phyloP scores from a whole-genome alignment of 2,329 filamentous ascomycete species.

The Stemphylium vesicarium region DNA sequence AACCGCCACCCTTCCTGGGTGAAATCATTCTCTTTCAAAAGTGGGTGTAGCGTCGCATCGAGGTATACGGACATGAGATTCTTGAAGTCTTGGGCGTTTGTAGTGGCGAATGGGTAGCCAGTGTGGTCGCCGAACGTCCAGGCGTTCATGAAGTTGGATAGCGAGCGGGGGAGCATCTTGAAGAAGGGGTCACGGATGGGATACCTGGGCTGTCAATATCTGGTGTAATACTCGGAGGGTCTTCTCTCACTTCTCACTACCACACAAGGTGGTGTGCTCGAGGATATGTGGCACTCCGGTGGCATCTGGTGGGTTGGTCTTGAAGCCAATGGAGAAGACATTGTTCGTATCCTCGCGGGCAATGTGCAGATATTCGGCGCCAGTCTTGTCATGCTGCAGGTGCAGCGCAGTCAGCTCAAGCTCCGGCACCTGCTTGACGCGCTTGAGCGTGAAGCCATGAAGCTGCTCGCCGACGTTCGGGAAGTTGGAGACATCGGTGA shows the following conservation, averaged over 20 bases:
- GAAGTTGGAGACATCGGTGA: conserved; percentile 77
- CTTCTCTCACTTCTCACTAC: conserved; percentile 79
- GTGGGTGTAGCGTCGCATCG: conserved; percentile 87
- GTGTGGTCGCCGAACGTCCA: conserved; percentile 97
- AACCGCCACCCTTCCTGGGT: conserved; percentile 97
- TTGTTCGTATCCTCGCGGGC: conserved; percentile 97
- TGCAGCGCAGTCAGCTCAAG: conserved; percentile 90
- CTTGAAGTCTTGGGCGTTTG: conserved; percentile 91
- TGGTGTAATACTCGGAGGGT: too few relatives aligned
- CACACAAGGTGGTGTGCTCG: conserved; percentile 95
- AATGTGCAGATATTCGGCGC: conserved; percentile 94
- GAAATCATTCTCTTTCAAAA: conserved; percentile 91
- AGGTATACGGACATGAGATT: conserved; percentile 97
- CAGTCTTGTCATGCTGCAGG: conserved; percentile 91
- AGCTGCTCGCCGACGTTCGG: conserved; percentile 83
- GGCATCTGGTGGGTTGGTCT: conserved; percentile 96
- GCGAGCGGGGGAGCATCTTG: conserved; percentile 96
- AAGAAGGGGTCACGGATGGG: conserved; percentile 99
- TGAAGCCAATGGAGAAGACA: conserved; percentile 99
- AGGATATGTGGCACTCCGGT: conserved; percentile 96
- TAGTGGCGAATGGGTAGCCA: conserved; percentile 97
- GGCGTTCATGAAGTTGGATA: conserved; percentile 99
- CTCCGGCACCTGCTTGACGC: conserved; percentile 91
- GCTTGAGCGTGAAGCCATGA: conserved; percentile 89
- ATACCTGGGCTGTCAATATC: conserved; percentile 63